Evolutionary conservation across 805 yeast genomes (phyloP).

Genomic region (Jamesozyma hellenica): DNA sequence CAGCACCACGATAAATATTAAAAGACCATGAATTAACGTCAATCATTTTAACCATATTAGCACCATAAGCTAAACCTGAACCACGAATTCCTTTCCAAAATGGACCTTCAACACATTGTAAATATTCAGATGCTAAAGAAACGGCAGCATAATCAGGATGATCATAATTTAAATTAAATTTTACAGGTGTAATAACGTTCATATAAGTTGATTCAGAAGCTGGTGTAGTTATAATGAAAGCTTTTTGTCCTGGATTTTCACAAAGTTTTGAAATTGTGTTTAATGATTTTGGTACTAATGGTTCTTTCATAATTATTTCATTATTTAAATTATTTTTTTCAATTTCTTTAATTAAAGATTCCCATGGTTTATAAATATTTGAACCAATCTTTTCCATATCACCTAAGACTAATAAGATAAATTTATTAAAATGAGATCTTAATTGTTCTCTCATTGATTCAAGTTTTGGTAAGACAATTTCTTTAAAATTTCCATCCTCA

Average conservation of each 20-base stretch:
- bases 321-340: not conserved
- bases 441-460: conserved; percentile 42
- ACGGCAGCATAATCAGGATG: conserved; percentile 60
- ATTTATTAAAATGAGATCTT: conserved; percentile 42
- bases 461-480: conserved; percentile 26
- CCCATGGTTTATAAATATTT: conserved; percentile 23
- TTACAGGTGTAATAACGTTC: conserved; percentile 48
- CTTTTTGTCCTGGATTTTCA: conserved; percentile 36
- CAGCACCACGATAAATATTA: conserved; percentile 73
- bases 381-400: conserved; percentile 40
- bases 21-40: conserved; percentile 63
- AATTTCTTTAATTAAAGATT: conserved; percentile 12
- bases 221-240: conserved; percentile 61
- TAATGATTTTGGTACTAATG: conserved; percentile 43
- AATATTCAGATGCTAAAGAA: conserved; percentile 60
- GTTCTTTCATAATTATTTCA: conserved; percentile 8
- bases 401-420: conserved; percentile 63
- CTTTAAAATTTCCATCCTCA: conserved; percentile 42
- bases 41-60: conserved; percentile 44
- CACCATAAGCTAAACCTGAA: conserved; percentile 88
- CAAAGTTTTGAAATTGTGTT: conserved; percentile 51
- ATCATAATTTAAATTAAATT: conserved; percentile 33
- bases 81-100: conserved; percentile 96
- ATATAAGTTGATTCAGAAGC: conserved; percentile 77
- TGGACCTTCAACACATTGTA: conserved; percentile 90